phyloP scores from a whole-genome alignment of 1,139 yeast genomes.

The Debaryomyces subglobosus region DNA sequence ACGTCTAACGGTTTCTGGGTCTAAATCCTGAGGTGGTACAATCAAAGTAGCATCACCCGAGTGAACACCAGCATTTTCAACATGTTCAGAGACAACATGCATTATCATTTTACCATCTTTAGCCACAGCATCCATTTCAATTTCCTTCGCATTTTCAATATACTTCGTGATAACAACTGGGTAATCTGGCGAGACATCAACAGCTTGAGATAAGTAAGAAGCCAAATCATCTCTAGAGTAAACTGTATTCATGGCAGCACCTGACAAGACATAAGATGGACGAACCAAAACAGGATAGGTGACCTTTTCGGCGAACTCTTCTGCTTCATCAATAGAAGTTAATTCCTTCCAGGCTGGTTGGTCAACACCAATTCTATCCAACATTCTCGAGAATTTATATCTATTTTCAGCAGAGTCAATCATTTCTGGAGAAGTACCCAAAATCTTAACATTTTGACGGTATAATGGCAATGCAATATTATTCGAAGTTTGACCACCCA shows the following conservation, averaged over 20 bases:
- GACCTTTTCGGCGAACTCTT: constrained; percentile 86
- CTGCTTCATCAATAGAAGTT: constrained; percentile 92
- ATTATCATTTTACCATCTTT: constrained; percentile 90
- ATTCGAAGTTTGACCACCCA: constrained; percentile 99
- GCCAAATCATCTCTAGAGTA: constrained; percentile 89
- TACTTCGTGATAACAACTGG: constrained; percentile 98
- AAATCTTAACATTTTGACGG: constrained; percentile 92
- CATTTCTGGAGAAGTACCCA: constrained; percentile 98
- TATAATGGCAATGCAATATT: constrained; percentile 93
- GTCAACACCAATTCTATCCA: constrained; percentile 95
- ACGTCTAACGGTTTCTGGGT: constrained; percentile 86
- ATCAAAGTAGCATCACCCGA: constrained; percentile 98
- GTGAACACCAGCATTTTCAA: constrained; percentile 99
- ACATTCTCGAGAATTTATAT: constrained; percentile 96
- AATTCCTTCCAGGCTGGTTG: constrained; percentile 99
- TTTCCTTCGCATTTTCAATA: constrained; percentile 96
- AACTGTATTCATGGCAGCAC: constrained; percentile 99
- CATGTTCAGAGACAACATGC: constrained; percentile 99
- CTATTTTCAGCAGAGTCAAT: constrained; percentile 98
- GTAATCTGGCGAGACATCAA: constrained; percentile 95
- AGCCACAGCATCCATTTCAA: constrained; percentile 99
- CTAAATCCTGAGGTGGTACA: constrained; percentile 96
- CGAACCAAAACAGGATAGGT: constrained; percentile 95
- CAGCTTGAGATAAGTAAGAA: constrained; percentile 88
- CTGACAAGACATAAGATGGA: constrained; percentile 96